Conservation (phyloP, 306 rosid genomes). For the Quercus robur region DNA sequence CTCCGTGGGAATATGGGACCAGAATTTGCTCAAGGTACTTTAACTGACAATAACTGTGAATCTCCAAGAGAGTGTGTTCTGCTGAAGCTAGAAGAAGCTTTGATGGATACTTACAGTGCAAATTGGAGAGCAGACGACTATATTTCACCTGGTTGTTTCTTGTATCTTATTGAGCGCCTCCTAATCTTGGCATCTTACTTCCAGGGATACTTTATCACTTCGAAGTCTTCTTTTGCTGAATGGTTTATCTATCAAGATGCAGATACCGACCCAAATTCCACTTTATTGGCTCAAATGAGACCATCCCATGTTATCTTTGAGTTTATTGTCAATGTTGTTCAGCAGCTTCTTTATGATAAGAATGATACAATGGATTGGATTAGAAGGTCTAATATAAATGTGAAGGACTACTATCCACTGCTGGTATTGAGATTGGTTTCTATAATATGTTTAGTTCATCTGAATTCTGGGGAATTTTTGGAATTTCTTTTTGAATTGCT, state of each 20-base stretch:
- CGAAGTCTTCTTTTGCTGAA: slow-evolving; percentile 57
- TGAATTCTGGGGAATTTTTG: slow-evolving; percentile 24
- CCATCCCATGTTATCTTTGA: not conserved
- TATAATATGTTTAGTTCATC: slow-evolving; percentile 39
- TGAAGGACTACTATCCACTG: slow-evolving; percentile 17
- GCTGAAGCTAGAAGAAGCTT: slow-evolving; percentile 29
- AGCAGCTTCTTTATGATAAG: slow-evolving; percentile 12
- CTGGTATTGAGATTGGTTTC: slow-evolving; percentile 44
- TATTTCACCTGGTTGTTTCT: slow-evolving; percentile 58
- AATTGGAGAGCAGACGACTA: slow-evolving; percentile 37
- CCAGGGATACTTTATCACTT: slow-evolving; percentile 37
- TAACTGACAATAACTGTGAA: not conserved
- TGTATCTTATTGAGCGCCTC: slow-evolving; percentile 70
- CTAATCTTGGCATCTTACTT: slow-evolving; percentile 30
- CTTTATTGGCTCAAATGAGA: not conserved
- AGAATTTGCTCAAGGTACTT: not conserved
- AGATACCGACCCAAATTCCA: slow-evolving; percentile 12
- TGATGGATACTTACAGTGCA: slow-evolving; percentile 29
- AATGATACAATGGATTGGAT: slow-evolving; percentile 35
- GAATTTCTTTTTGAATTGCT: slow-evolving; percentile 22
- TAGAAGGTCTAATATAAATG: not conserved
- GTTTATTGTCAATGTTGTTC: slow-evolving; percentile 19
- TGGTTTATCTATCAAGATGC: slow-evolving; percentile 51
- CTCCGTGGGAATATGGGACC: slow-evolving; percentile 7
- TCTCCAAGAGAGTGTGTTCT: not conserved